Percentiles rank a stretch among this genome's conserved stretches.
These are phyloP conservation scores for Hydnum rufescens DNA, from an alignment of 768 basidiomycete genomes.

Conservation along the genomic window DNA sequence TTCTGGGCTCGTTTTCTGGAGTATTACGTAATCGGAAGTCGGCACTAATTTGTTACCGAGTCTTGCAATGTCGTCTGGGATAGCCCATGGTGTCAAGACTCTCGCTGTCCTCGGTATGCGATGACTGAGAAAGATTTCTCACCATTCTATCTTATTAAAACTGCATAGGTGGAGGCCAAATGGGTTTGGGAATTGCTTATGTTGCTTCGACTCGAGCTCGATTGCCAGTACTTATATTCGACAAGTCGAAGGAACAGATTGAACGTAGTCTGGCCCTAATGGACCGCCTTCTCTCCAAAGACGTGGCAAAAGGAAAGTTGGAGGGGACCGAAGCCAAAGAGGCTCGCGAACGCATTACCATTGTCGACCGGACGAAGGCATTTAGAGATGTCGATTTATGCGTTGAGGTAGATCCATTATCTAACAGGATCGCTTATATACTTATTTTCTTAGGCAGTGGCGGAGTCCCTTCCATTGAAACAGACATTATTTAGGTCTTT, in stretches of 20 bases:
- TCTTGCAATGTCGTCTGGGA: slow-evolving; percentile 23
- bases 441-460: slow-evolving; percentile 41
- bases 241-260: slow-evolving; percentile 57
- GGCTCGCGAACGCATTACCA: slow-evolving; percentile 41
- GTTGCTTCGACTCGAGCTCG: slow-evolving; percentile 72
- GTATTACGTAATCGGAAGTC: too few relatives aligned
- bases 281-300: slow-evolving; percentile 74
- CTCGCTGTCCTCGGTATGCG: slow-evolving; percentile 40
- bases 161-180: slow-evolving; percentile 52
- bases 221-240: slow-evolving; percentile 70
- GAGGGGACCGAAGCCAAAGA: slow-evolving; percentile 50
- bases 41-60: too few relatives aligned
- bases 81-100: slow-evolving; percentile 52
- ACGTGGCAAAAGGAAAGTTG: slow-evolving; percentile 66
- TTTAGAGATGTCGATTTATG: slow-evolving; percentile 77
- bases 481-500: slow-evolving; percentile 53
- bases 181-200: slow-evolving; percentile 78
- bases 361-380: slow-evolving; percentile 31
- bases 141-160: background rate
- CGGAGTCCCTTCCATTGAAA: slow-evolving; percentile 67
- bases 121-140: background rate
- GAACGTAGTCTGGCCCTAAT: slow-evolving; percentile 49
- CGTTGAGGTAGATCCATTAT: slow-evolving; percentile 39
- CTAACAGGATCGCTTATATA: background rate
- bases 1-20: too few relatives aligned